These are phyloP conservation scores for Sapria himalayana DNA, from an alignment of 345 rosid genomes.

Conservation along the genomic window DNA sequence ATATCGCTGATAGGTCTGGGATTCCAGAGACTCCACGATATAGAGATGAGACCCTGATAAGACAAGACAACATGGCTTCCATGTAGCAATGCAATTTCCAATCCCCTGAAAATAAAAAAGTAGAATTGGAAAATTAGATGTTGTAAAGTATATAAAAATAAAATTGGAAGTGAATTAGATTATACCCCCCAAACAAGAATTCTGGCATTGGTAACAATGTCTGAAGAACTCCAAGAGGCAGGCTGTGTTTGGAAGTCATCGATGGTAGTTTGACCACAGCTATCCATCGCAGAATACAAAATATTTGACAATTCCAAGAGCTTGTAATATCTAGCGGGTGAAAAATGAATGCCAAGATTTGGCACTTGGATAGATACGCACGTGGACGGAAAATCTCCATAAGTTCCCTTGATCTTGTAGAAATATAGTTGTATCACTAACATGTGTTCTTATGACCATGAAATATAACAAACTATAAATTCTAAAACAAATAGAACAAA, in stretches of 20 bases:
- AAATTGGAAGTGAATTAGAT: constrained; percentile 1
- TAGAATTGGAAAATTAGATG: too few relatives aligned
- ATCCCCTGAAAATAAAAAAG: constrained; percentile 45
- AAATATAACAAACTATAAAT: too few relatives aligned
- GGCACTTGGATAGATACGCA: constrained; percentile 91
- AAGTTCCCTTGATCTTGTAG: constrained; percentile 84
- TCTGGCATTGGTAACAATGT: constrained; percentile 51
- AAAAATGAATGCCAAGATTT: constrained; percentile 82
- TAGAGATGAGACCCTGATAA: constrained; percentile 77
- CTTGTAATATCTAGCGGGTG: constrained; percentile 60
- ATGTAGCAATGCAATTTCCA: constrained; percentile 77
- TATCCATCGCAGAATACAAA: constrained; percentile 30
- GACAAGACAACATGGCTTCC: constrained; percentile 84
- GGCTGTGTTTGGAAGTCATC: constrained; percentile 37
- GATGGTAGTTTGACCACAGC: constrained; percentile 39
- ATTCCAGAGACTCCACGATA: constrained; percentile 60
- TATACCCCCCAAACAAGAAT: constrained; percentile 91
- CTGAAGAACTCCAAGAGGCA: constrained; percentile 50
- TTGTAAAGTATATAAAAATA: too few relatives aligned
- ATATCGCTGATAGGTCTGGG: constrained; percentile 63
- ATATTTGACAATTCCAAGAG: constrained; percentile 54
- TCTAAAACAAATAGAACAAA: too few relatives aligned
- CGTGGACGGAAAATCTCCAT: constrained; percentile 71
- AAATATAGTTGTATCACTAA: too few relatives aligned
- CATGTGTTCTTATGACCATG: too few relatives aligned